A percentile compares a stretch with the other conserved stretches of the same genome.
Conservation (phyloP, 768 basidiomycete genomes). For the Exsudoporus frostii region DNA sequence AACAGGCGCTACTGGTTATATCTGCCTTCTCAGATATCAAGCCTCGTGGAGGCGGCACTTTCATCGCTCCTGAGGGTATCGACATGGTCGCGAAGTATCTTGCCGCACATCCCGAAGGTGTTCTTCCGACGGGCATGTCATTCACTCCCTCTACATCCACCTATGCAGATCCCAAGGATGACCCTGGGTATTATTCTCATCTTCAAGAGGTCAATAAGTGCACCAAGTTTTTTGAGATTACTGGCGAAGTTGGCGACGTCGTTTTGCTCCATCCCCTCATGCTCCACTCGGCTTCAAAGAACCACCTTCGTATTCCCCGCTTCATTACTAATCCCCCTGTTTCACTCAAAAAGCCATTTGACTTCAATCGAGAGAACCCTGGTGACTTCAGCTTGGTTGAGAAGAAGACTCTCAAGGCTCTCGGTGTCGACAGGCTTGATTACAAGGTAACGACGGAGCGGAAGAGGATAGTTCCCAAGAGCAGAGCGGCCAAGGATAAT, state of each 20-base stretch:
- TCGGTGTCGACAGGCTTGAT: background rate
- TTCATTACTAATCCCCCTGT: slow-evolving; percentile 1
- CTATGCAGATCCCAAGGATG: background rate
- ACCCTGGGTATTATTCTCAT: background rate
- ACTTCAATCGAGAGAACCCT: background rate
- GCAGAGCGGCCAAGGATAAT: background rate
- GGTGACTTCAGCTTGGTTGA: slow-evolving; percentile 1
- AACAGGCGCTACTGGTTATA: background rate
- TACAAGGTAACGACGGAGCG: background rate
- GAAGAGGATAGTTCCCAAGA: background rate
- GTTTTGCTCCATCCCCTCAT: background rate
- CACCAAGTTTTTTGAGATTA: background rate
- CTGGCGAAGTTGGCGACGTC: background rate
- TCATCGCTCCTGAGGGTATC: background rate
- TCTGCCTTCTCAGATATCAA: background rate
- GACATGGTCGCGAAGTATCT: background rate
- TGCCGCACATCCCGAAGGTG: background rate
- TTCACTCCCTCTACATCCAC: background rate
- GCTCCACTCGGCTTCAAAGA: background rate
- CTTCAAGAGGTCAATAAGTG: slow-evolving; percentile 1
- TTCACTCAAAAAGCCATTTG: background rate
- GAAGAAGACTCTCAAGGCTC: background rate
- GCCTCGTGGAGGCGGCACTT: background rate
- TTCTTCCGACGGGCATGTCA: background rate
- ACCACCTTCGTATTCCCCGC: background rate